Evolutionary conservation across 2,329 filamentous ascomycete genomes (phyloP).

Genomic region (Mariannaea elegans): DNA sequence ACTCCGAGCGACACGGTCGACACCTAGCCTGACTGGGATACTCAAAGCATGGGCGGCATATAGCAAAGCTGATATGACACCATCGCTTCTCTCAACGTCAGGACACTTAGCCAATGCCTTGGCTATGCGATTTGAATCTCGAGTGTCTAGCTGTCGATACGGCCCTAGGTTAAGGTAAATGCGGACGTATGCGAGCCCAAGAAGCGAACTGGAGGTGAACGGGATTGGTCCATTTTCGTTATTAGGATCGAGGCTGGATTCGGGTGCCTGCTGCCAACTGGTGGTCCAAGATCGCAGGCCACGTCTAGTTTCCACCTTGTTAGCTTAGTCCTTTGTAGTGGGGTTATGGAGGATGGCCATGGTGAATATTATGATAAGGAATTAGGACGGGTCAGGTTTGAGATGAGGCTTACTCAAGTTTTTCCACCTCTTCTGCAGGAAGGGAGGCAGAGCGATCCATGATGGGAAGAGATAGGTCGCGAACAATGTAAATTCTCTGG

Average conservation of each 20-base stretch:
- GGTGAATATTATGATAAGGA: no score
- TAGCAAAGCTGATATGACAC: constrained; percentile 58
- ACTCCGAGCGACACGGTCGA: constrained; percentile 62
- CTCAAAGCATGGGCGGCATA: constrained; percentile 64
- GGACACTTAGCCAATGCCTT: constrained; percentile 49
- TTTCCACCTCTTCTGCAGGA: constrained; percentile 47
- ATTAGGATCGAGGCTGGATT: constrained; percentile 50
- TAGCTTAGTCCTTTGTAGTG: background rate
- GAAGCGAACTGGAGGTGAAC: constrained; percentile 55
- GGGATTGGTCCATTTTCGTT: constrained; percentile 52
- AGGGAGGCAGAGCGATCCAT: constrained; percentile 44
- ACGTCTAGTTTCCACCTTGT: constrained; percentile 32
- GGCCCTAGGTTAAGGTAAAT: constrained; percentile 57
- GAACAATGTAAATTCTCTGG: constrained; percentile 50
- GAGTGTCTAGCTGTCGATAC: constrained; percentile 52
- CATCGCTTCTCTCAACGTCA: constrained; percentile 56
- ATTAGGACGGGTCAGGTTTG: no score
- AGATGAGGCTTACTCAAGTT: constrained; percentile 43
- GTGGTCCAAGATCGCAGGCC: constrained; percentile 49
- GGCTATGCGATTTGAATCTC: constrained; percentile 52
- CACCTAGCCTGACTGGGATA: constrained; percentile 63
- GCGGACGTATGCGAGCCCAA: constrained; percentile 56
- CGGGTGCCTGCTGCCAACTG: constrained; percentile 50
- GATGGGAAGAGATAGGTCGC: constrained; percentile 48
- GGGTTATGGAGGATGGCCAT: no score